Percentiles rank a stretch among this genome's conserved stretches.
phyloP scores from a whole-genome alignment of 371 early-diverging fungal species.

The Apophysomyces variabilis region DNA sequence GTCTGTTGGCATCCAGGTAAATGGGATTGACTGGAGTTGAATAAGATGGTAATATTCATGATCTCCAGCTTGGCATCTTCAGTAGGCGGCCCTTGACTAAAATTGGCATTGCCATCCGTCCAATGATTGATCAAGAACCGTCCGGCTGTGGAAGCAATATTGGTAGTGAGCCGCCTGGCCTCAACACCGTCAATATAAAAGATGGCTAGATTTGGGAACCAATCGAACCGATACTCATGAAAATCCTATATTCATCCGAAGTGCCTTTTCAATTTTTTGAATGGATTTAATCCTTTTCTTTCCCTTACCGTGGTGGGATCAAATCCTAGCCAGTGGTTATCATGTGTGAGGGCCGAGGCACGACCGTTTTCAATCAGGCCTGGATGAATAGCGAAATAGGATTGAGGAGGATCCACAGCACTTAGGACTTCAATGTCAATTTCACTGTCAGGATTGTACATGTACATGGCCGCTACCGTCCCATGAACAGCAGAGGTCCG shows the following conservation, averaged over 20 bases:
- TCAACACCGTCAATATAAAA: slow-evolving; percentile 36
- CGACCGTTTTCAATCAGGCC: slow-evolving; percentile 28
- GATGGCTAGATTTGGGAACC: slow-evolving; percentile 26
- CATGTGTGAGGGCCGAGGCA: slow-evolving; percentile 30
- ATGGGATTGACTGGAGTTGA: slow-evolving; percentile 20
- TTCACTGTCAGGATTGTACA: slow-evolving; percentile 27
- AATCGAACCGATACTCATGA: slow-evolving; percentile 44
- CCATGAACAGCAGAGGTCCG: slow-evolving; percentile 28
- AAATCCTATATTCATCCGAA: slow-evolving; percentile 15
- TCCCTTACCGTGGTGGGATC: slow-evolving; percentile 24
- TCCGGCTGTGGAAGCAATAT: slow-evolving; percentile 30
- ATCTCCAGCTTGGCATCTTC: slow-evolving; percentile 23
- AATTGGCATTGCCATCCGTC: slow-evolving; percentile 43
- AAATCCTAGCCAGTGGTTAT: slow-evolving; percentile 25
- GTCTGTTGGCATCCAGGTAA: slow-evolving; percentile 11
- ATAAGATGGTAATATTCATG: slow-evolving; percentile 26
- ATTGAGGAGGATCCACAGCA: slow-evolving; percentile 27
- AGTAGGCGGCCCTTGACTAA: slow-evolving; percentile 35
- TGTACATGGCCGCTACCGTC: slow-evolving; percentile 34
- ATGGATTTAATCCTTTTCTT: slow-evolving; percentile 23
- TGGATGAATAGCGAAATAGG: slow-evolving; percentile 42
- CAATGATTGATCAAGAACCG: slow-evolving; percentile 39
- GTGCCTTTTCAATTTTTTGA: slow-evolving; percentile 1
- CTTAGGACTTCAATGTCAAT: slow-evolving; percentile 39
- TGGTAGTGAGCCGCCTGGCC: slow-evolving; percentile 23